Evolutionary conservation across 2,329 filamentous ascomycete species (phyloP).

Genomic region (Fusarium subtropicale): DNA sequence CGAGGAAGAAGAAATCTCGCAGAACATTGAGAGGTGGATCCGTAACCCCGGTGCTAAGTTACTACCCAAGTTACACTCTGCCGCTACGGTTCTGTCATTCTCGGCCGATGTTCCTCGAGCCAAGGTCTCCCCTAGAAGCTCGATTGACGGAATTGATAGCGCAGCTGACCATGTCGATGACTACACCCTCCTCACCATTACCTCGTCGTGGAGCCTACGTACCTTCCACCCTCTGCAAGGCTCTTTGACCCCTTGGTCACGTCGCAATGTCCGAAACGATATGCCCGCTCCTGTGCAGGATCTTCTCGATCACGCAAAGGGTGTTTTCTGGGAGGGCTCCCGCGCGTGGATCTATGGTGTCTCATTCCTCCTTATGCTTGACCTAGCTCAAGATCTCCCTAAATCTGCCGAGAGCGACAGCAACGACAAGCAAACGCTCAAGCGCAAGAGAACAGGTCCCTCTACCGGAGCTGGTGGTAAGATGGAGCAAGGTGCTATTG

Average conservation of each 20-base stretch:
- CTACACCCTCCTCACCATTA: slow-evolving; percentile 66
- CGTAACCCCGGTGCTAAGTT: slow-evolving; percentile 76
- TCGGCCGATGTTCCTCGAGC: slow-evolving; percentile 59
- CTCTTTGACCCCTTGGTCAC: slow-evolving; percentile 84
- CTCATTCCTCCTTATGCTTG: slow-evolving; percentile 92
- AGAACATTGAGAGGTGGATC: slow-evolving; percentile 71
- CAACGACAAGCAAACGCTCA: slow-evolving; percentile 54
- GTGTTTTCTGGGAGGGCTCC: slow-evolving; percentile 82
- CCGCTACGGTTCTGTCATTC: slow-evolving; percentile 77
- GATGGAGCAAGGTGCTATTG: slow-evolving; percentile 61
- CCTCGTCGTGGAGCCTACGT: slow-evolving; percentile 72
- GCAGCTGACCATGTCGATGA: slow-evolving; percentile 53
- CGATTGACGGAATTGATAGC: slow-evolving; percentile 41
- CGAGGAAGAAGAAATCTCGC: slow-evolving; percentile 58
- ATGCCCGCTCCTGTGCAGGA: slow-evolving; percentile 80
- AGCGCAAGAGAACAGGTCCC: slow-evolving; percentile 65
- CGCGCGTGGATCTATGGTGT: slow-evolving; percentile 90
- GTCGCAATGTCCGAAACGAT: slow-evolving; percentile 79
- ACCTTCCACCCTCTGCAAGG: slow-evolving; percentile 85
- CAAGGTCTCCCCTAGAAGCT: slow-evolving; percentile 45
- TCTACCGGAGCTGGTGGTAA: slow-evolving; percentile 65
- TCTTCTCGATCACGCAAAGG: slow-evolving; percentile 83
- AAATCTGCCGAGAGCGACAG: slow-evolving; percentile 49
- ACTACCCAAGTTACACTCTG: slow-evolving; percentile 74
- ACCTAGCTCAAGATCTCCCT: slow-evolving; percentile 78